These are phyloP conservation scores for Ilyonectria robusta DNA, from an alignment of 2,329 filamentous ascomycete species.

Conservation along the genomic window DNA sequence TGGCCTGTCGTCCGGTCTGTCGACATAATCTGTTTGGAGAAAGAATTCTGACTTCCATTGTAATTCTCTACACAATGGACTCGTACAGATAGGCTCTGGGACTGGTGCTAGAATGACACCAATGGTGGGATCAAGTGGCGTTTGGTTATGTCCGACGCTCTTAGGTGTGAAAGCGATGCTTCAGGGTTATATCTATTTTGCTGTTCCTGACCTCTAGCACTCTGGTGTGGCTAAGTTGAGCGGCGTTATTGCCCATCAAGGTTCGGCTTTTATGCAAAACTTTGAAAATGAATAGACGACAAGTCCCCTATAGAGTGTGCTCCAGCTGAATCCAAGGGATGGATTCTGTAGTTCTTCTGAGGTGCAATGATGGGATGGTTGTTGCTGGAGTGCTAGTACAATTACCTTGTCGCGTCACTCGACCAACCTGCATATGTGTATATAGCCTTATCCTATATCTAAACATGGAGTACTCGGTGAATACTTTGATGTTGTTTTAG, in stretches of 20 bases:
- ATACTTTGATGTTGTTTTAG: no score
- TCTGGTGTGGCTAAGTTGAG: background rate
- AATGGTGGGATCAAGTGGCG: background rate
- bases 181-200: background rate
- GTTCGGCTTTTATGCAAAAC: background rate
- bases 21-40: constrained; percentile 9
- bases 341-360: background rate
- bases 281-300: background rate
- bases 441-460: background rate
- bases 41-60: background rate
- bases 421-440: background rate
- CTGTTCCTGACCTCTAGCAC: background rate
- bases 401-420: background rate
- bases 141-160: background rate
- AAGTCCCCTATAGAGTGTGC: background rate
- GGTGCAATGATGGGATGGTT: background rate
- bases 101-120: background rate
- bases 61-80: constrained; percentile 1
- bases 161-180: constrained; percentile 1
- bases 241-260: background rate
- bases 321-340: background rate
- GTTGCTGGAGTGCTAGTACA: background rate
- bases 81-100: background rate
- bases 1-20: background rate
- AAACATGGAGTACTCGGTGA: no score